These are phyloP conservation scores for Symbiodinium pilosum DNA, from an alignment of 73 alveolate genomes.

Conservation along the genomic window DNA sequence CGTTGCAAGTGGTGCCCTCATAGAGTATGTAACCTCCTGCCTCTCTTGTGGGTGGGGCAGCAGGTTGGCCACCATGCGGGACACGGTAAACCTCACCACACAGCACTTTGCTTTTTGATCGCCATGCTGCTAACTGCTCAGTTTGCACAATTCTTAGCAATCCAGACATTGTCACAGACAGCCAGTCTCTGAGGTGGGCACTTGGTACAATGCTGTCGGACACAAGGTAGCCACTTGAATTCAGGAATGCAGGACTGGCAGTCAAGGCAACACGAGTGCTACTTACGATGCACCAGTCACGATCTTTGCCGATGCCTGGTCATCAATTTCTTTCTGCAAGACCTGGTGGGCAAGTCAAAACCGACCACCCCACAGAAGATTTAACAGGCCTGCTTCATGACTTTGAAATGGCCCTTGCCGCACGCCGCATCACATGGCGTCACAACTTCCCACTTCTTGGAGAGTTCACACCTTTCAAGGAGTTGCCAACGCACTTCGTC, in stretches of 20 bases:
- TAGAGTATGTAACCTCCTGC: not conserved
- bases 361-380: too few species aligned
- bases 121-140: too few species aligned
- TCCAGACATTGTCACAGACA: too few species aligned
- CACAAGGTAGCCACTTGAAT: slow-evolving; percentile 85
- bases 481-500: not conserved
- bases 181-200: not conserved
- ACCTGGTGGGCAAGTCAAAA: too few species aligned
- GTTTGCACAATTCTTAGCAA: too few species aligned
- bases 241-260: slow-evolving; percentile 86
- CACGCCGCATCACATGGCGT: slow-evolving; percentile 82
- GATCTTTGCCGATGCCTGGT: not conserved
- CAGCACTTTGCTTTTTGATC: too few species aligned
- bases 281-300: too few species aligned
- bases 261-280: too few species aligned
- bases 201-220: slow-evolving; percentile 69
- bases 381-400: slow-evolving; percentile 46
- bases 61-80: slow-evolving; percentile 5
- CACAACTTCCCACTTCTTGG: slow-evolving; percentile 41
- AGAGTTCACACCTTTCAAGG: slow-evolving; percentile 30
- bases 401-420: slow-evolving; percentile 81
- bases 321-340: slow-evolving; percentile 7
- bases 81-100: slow-evolving; percentile 42
- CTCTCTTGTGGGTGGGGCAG: slow-evolving; percentile 34
- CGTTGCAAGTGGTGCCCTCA: not conserved